Base-by-base conservation (phyloP, 78 protist genomes). In the Guillardia theta region DNA sequence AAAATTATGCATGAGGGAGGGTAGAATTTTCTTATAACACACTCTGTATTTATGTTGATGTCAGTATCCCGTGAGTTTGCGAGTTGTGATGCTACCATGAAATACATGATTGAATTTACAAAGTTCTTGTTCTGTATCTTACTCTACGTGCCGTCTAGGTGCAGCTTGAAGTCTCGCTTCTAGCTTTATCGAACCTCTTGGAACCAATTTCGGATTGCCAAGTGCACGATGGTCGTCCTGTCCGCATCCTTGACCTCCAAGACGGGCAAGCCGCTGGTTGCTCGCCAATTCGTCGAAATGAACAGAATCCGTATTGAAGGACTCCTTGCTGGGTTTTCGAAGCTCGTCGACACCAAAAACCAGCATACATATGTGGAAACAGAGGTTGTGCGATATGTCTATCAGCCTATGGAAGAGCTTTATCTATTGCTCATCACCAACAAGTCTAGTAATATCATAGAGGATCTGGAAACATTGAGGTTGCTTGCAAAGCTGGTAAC, bases 361-460 rank as follows among this genome's bases (percentile, higher is more conserved):
- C 99, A 98, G 95, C 99, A 97, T 94, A 98, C 99, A 0, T 98
- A 94, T 37, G 95, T 98, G 18, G 99, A 98, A 94, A 98, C 99
- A 1, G 88, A 58, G 48, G 30, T 54, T 0, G 94, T 64, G 3
- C 94, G 88, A 33, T 99, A 99, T 54, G 98, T 99, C 39, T 99
- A 98, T 97, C 99, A 97, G 95, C 99, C 99, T 36, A 18, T 98
- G 78, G 99, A 99, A 94, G 0, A 37, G 53, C 97, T 99, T 27
- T 95, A 88, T 64, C 64, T 99, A 37, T 94, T 98, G 8, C 93
- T 98, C 43, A 87, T 98, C 80, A 98, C 99, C 24, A 98, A 95
- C 88, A 98, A 98, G 96, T 88, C 92, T 33, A 54, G 95, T 47
- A 99, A 99, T 94, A 98, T 99, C 37, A 93, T 98, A 6, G 99